phyloP scores from a whole-genome alignment of 164 flowering plant genomes.

The Vitis labrusca region DNA sequence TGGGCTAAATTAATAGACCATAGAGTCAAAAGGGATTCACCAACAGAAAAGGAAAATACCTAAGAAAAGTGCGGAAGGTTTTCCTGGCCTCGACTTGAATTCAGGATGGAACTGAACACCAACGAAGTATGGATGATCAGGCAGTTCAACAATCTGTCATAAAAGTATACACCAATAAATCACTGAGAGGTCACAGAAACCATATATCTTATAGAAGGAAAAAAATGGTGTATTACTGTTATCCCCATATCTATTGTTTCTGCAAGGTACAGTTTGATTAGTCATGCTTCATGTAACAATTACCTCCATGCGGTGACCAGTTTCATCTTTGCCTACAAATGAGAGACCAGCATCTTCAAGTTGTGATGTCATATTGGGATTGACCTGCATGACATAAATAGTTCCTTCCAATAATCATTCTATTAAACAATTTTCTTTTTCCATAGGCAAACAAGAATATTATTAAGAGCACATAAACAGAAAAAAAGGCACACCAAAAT shows the following conservation, averaged over 20 bases:
- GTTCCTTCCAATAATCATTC: not conserved
- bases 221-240: too few relatives aligned
- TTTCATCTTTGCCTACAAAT: slow-evolving; percentile 90
- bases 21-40: too few relatives aligned
- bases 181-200: too few relatives aligned
- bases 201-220: too few relatives aligned
- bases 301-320: slow-evolving; percentile 89
- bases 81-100: slow-evolving; percentile 90
- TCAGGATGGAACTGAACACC: slow-evolving; percentile 98
- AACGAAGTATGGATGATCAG: slow-evolving; percentile 74
- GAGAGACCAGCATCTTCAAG: slow-evolving; percentile 81
- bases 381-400: slow-evolving; percentile 50
- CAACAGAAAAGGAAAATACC: slow-evolving; percentile 41
- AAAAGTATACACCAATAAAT: not conserved
- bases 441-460: too few relatives aligned
- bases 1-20: too few relatives aligned
- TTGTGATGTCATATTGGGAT: slow-evolving; percentile 68
- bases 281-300: not conserved
- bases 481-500: too few relatives aligned
- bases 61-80: slow-evolving; percentile 82
- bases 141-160: slow-evolving; percentile 79
- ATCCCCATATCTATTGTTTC: too few relatives aligned
- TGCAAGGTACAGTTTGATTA: too few relatives aligned
- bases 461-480: too few relatives aligned
- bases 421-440: too few relatives aligned